A percentile compares a stretch with the other conserved stretches of the same genome.
phyloP scores from a whole-genome alignment of 805 yeast species.

The Komagataella populi region DNA sequence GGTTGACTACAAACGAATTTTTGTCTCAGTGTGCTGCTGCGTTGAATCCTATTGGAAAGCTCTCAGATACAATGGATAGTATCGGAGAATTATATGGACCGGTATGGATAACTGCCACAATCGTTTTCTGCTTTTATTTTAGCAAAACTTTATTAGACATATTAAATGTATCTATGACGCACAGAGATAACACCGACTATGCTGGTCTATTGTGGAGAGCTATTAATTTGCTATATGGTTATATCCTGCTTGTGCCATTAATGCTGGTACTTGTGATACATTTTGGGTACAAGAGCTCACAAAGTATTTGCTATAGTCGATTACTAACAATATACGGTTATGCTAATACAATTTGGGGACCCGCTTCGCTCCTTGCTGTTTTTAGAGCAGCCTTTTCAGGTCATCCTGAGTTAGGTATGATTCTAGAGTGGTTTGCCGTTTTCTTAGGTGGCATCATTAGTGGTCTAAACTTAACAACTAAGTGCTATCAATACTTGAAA shows the following conservation, averaged over 20 bases:
- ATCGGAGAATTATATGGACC: conserved; percentile 75
- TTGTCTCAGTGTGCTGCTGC: conserved; percentile 37
- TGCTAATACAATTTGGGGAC: conserved; percentile 76
- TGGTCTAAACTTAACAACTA: conserved; percentile 38
- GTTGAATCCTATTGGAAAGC: conserved; percentile 35
- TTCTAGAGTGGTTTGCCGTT: conserved; percentile 53
- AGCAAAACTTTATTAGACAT: conserved; percentile 58
- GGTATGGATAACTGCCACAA: conserved; percentile 80
- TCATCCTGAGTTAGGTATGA: conserved; percentile 25
- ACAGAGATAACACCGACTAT: conserved; percentile 27
- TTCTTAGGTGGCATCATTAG: conserved; percentile 46
- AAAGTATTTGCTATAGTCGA: conserved; percentile 37
- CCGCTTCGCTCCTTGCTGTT: conserved; percentile 52
- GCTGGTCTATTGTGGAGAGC: conserved; percentile 56
- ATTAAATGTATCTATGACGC: conserved; percentile 39
- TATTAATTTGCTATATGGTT: conserved; percentile 61
- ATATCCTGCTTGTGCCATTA: conserved; percentile 52
- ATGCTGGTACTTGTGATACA: conserved; percentile 22
- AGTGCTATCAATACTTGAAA: conserved; percentile 25
- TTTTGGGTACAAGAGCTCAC: conserved; percentile 38
- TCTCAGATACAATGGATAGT: conserved; percentile 21
- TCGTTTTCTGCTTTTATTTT: conserved; percentile 62
- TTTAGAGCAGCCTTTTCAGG: conserved; percentile 40
- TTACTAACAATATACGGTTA: conserved; percentile 74
- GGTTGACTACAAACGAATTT: conserved; percentile 55